Evolutionary conservation across 1,284 basidiomycete species (phyloP).

Genomic region (Pholiota adiposa): DNA sequence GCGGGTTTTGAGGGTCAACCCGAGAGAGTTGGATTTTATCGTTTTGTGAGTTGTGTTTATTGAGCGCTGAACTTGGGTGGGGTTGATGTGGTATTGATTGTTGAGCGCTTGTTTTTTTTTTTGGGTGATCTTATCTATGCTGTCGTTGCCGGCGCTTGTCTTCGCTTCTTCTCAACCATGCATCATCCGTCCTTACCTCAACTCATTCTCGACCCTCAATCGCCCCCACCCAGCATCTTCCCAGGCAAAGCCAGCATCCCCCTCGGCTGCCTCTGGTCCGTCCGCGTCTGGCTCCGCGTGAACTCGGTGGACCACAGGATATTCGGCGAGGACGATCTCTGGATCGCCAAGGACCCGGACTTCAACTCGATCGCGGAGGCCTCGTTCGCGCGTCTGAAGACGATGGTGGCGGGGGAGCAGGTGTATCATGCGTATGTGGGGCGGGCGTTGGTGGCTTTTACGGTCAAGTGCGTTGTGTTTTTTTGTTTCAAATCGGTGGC

Average conservation of each 20-base stretch:
- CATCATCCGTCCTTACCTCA: background rate
- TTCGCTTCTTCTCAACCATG: background rate
- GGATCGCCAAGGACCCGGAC: slow-evolving; percentile 63
- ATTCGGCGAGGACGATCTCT: slow-evolving; percentile 61
- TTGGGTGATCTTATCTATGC: background rate
- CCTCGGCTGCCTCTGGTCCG: slow-evolving; percentile 48
- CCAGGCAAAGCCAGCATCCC: slow-evolving; percentile 58
- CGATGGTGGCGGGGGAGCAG: slow-evolving; percentile 42
- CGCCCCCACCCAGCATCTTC: slow-evolving; percentile 44
- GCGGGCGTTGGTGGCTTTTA: slow-evolving; percentile 54
- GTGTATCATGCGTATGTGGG: slow-evolving; percentile 58
- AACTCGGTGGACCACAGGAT: slow-evolving; percentile 58
- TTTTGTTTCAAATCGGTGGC: background rate
- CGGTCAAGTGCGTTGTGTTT: slow-evolving; percentile 43
- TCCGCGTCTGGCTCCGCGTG: slow-evolving; percentile 62
- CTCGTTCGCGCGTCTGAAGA: slow-evolving; percentile 51
- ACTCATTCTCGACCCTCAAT: background rate
- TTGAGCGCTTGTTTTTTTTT: background rate
- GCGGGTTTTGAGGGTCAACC: slow-evolving; percentile 52
- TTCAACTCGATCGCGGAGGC: slow-evolving; percentile 58
- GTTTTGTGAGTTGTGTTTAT: slow-evolving; percentile 66
- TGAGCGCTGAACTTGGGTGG: background rate
- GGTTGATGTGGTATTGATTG: background rate
- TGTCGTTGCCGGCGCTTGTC: background rate
- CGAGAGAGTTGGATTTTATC: slow-evolving; percentile 53